These are phyloP conservation scores for Dovyalis caffra DNA, from an alignment of 345 rosid species.

Conservation along the genomic window DNA sequence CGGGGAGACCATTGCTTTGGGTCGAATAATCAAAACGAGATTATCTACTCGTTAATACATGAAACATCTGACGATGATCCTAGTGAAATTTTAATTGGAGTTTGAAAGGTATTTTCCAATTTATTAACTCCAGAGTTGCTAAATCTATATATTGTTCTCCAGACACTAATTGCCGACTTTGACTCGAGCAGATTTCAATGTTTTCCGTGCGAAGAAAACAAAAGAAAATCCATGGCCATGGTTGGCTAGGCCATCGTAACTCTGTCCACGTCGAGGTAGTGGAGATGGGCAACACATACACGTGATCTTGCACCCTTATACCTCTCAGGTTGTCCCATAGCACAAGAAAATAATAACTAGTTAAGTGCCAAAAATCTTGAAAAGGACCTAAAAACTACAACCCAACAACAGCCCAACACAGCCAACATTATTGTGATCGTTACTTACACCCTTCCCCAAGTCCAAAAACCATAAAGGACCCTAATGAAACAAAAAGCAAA, in stretches of 20 bases:
- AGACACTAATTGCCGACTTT: neutral
- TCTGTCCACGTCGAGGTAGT: neutral
- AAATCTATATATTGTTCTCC: neutral
- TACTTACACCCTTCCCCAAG: neutral
- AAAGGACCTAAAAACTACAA: neutral
- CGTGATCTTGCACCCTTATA: conserved; percentile 17
- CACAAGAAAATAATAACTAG: neutral
- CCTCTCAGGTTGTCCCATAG: neutral
- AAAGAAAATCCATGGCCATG: neutral
- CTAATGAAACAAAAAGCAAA: neutral
- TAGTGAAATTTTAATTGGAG: too few species aligned
- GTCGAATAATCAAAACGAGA: too few species aligned
- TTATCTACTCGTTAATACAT: too few species aligned
- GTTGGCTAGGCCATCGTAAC: neutral
- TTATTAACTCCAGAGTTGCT: too few species aligned
- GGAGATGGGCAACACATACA: conserved; percentile 5
- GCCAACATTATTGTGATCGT: conserved; percentile 9
- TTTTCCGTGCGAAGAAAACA: neutral
- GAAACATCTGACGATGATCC: too few species aligned
- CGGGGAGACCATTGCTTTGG: too few species aligned
- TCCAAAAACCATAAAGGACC: neutral
- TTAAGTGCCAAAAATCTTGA: neutral
- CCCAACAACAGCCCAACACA: neutral
- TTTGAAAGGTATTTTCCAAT: too few species aligned
- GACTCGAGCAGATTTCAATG: neutral